Percentiles rank a stretch among this genome's conserved stretches.
These are phyloP conservation scores for Shiraia bambusicola DNA, from an alignment of 2,329 filamentous ascomycete genomes.

Conservation along the genomic window DNA sequence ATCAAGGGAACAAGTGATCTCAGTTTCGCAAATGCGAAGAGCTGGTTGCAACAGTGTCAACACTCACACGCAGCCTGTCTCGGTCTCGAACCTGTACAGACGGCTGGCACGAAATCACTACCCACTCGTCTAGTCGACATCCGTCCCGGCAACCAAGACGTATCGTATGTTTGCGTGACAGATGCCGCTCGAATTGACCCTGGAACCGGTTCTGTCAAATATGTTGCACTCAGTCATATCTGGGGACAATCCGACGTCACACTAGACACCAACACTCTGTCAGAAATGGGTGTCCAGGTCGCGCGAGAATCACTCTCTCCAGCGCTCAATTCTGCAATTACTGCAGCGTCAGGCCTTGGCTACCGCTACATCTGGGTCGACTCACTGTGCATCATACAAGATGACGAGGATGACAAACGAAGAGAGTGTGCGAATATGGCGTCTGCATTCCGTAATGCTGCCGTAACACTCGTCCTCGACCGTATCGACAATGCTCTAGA, in stretches of 20 bases:
- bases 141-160: slow-evolving; percentile 16
- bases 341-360: slow-evolving; percentile 27
- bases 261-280: slow-evolving; percentile 20
- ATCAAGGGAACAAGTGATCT: slow-evolving; percentile 1
- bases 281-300: slow-evolving; percentile 18
- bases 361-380: slow-evolving; percentile 40
- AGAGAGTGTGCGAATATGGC: slow-evolving; percentile 36
- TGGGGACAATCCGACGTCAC: slow-evolving; percentile 25
- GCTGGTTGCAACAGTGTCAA: slow-evolving; percentile 34
- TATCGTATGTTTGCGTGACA: slow-evolving; percentile 23
- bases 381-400: slow-evolving; percentile 39
- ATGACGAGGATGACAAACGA: slow-evolving; percentile 33
- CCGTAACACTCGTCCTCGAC: slow-evolving; percentile 35
- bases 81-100: slow-evolving; percentile 6
- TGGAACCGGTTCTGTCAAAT: slow-evolving; percentile 14
- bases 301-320: slow-evolving; percentile 21
- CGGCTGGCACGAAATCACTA: slow-evolving; percentile 12
- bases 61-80: slow-evolving; percentile 31
- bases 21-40: slow-evolving; percentile 20
- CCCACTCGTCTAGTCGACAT: slow-evolving; percentile 39
- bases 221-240: slow-evolving; percentile 33
- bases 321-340: slow-evolving; percentile 31
- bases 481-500: not conserved
- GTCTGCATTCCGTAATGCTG: slow-evolving; percentile 38
- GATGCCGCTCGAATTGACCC: slow-evolving; percentile 20